These are phyloP conservation scores for Fusarium napiforme DNA, from an alignment of 2,329 filamentous ascomycete species.

Conservation along the genomic window DNA sequence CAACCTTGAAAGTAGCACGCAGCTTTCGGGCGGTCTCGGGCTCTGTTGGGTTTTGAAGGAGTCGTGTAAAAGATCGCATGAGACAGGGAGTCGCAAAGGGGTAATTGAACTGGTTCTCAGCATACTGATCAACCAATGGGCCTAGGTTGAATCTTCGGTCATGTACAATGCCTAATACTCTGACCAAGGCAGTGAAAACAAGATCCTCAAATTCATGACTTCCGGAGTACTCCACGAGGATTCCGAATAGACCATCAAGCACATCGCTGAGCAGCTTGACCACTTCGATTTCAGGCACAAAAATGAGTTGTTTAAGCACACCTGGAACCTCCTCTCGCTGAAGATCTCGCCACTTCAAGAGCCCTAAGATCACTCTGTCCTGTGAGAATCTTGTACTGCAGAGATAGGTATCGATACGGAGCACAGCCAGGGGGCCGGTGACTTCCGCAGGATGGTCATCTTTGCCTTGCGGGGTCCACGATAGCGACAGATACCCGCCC, in stretches of 20 bases:
- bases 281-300: constrained; percentile 96
- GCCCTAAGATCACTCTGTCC: constrained; percentile 83
- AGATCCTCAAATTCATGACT: constrained; percentile 93
- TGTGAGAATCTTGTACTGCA: constrained; percentile 97
- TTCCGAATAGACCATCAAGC: constrained; percentile 89
- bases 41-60: constrained; percentile 85
- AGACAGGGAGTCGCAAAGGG: constrained; percentile 91
- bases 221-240: constrained; percentile 89
- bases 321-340: constrained; percentile 76
- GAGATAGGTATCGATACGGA: constrained; percentile 84
- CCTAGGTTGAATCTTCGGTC: constrained; percentile 93
- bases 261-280: constrained; percentile 93
- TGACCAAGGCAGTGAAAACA: constrained; percentile 89
- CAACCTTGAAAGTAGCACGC: constrained; percentile 93
- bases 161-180: constrained; percentile 91
- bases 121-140: constrained; percentile 91
- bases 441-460: constrained; percentile 78
- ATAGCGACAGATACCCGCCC: constrained; percentile 86
- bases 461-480: constrained; percentile 78
- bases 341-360: constrained; percentile 87
- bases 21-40: constrained; percentile 85
- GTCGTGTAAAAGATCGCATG: constrained; percentile 84
- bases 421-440: constrained; percentile 81
- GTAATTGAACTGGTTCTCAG: constrained; percentile 89
- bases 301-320: constrained; percentile 84